These are phyloP conservation scores for Salicornia ramosissima DNA, from an alignment of 148 eudicot species.

Conservation along the genomic window DNA sequence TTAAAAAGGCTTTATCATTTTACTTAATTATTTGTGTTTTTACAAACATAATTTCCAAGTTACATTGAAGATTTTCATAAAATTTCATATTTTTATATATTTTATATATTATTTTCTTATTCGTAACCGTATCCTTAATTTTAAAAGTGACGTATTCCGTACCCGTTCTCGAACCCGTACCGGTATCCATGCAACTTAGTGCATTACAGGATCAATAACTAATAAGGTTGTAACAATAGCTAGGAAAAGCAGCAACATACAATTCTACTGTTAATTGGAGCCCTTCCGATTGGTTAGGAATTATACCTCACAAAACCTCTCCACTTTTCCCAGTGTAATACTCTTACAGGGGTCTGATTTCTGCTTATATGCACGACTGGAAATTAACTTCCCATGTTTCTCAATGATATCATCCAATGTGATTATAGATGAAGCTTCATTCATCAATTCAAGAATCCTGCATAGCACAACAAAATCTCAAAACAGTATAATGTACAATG, in stretches of 20 bases:
- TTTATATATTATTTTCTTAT: too few relatives aligned
- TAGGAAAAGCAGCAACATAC: neutral
- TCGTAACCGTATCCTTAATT: too few relatives aligned
- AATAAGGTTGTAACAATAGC: neutral
- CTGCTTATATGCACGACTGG: conserved; percentile 34
- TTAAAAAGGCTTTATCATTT: too few relatives aligned
- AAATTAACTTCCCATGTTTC: conserved; percentile 41
- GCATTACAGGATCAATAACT: too few relatives aligned
- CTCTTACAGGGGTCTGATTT: conserved; percentile 38
- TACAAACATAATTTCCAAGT: too few relatives aligned
- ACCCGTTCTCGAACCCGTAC: too few relatives aligned
- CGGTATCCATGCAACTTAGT: too few relatives aligned
- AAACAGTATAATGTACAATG: too few relatives aligned
- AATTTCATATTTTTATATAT: too few relatives aligned
- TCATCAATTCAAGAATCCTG: conserved; percentile 58
- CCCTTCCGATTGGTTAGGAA: neutral
- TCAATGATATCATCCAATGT: conserved; percentile 44
- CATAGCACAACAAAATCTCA: conserved; percentile 13
- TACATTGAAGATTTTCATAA: too few relatives aligned
- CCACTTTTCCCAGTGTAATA: conserved; percentile 70
- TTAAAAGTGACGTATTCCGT: too few relatives aligned
- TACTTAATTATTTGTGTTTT: too few relatives aligned
- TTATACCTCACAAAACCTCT: conserved; percentile 61
- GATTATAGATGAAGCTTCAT: conserved; percentile 58
- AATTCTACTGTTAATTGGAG: neutral